These are phyloP conservation scores for Dendrobium nobile DNA, from an alignment of 106 monocot species.

Conservation along the genomic window DNA sequence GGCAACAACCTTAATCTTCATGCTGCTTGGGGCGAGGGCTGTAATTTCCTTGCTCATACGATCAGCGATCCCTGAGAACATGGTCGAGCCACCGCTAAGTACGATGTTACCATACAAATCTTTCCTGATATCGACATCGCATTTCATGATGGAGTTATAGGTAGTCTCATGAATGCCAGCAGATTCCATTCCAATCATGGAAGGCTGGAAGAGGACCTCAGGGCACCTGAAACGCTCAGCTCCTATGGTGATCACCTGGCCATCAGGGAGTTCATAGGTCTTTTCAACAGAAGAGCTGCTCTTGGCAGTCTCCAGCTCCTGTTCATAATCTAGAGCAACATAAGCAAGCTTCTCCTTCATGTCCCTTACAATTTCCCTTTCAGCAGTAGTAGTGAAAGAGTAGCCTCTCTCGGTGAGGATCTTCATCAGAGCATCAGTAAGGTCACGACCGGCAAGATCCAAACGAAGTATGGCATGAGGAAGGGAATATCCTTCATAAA, in stretches of 20 bases:
- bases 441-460: conserved; percentile 21
- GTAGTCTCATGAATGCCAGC: conserved; percentile 26
- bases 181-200: conserved; percentile 27
- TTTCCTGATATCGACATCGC: conserved; percentile 27
- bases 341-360: conserved; percentile 31
- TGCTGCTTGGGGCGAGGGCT: conserved; percentile 24
- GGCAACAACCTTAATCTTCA: conserved; percentile 28
- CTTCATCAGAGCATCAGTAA: conserved; percentile 26
- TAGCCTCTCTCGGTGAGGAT: conserved; percentile 26
- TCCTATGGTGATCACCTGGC: conserved; percentile 24
- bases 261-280: conserved; percentile 22
- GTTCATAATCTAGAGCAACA: conserved; percentile 25
- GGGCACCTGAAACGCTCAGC: conserved; percentile 26
- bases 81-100: conserved; percentile 19
- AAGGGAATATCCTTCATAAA: conserved; percentile 25
- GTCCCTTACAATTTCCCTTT: conserved; percentile 26
- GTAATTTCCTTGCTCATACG: conserved; percentile 25
- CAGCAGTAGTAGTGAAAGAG: conserved; percentile 22
- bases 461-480: conserved; percentile 23
- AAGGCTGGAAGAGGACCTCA: conserved; percentile 25
- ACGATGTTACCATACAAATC: conserved; percentile 28
- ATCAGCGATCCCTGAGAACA: conserved; percentile 26
- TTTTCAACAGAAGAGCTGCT: conserved; percentile 25
- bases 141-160: conserved; percentile 27
- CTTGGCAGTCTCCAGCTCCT: conserved; percentile 25